Percentiles rank a stretch among this genome's conserved stretches.
phyloP scores from a whole-genome alignment of 768 basidiomycete species.

The Dentipellis fragilis region DNA sequence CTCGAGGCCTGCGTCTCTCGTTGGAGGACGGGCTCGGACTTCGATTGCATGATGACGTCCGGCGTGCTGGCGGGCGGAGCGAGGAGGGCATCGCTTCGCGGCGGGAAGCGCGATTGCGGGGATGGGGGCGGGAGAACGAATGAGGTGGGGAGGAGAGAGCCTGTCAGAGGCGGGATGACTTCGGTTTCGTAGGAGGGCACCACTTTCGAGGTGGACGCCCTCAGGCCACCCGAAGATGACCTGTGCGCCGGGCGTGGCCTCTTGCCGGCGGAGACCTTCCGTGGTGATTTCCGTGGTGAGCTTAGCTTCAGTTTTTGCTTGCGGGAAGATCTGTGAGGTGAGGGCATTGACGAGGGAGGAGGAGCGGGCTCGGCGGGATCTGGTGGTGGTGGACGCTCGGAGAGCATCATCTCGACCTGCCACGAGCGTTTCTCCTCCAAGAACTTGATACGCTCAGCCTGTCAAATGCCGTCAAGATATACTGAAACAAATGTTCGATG shows the following conservation, averaged over 20 bases:
- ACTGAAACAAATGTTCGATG: neutral
- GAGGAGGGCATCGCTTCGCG: conserved; percentile 30
- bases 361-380: neutral
- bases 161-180: conserved; percentile 27
- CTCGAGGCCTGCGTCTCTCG: neutral
- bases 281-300: conserved; percentile 26
- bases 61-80: neutral
- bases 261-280: conserved; percentile 34
- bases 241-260: conserved; percentile 31
- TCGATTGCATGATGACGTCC: neutral
- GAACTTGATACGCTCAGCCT: conserved; percentile 56
- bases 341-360: conserved; percentile 15
- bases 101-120: conserved; percentile 54
- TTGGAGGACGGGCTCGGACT: neutral
- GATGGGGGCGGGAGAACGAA: conserved; percentile 77
- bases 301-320: conserved; percentile 15
- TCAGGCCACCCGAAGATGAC: conserved; percentile 25
- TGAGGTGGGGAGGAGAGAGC: conserved; percentile 44
- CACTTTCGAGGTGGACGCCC: conserved; percentile 19
- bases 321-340: conserved; percentile 34
- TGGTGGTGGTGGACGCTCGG: conserved; percentile 35
- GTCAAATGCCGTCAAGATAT: neutral
- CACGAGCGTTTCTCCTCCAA: conserved; percentile 67
- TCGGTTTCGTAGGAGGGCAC: conserved; percentile 45
- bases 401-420: conserved; percentile 54